A percentile compares a stretch with the other conserved stretches of the same genome.
phyloP scores from a whole-genome alignment of 192 early-diverging fungal species.

The Helicostylum pulchrum region DNA sequence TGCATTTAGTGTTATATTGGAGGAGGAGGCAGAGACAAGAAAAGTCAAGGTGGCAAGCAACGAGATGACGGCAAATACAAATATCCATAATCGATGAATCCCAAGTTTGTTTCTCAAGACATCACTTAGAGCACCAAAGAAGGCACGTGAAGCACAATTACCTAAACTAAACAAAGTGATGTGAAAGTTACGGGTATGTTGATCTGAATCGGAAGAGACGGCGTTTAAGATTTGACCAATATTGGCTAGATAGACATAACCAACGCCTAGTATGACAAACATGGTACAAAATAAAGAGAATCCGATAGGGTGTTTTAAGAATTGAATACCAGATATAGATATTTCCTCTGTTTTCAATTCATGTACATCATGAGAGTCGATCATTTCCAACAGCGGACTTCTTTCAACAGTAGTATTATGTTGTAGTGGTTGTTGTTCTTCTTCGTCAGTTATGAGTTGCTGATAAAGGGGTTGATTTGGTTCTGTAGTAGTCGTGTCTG shows the following conservation, averaged over 20 bases:
- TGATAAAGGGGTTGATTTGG: not conserved
- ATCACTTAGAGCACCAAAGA: constrained; percentile 30
- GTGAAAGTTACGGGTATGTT: constrained; percentile 25
- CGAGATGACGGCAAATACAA: constrained; percentile 12
- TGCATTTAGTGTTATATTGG: not conserved
- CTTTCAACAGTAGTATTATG: not conserved
- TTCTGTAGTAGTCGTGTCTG: not conserved
- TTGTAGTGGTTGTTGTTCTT: not conserved
- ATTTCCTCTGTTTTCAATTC: not conserved
- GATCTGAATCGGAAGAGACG: constrained; percentile 1
- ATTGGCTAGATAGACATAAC: constrained; percentile 30
- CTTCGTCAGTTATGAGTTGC: not conserved
- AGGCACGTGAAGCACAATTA: constrained; percentile 30
- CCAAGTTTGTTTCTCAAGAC: constrained; percentile 20
- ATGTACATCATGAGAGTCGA: not conserved
- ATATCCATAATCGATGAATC: constrained; percentile 35
- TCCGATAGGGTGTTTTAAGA: constrained; percentile 23
- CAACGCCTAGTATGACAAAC: constrained; percentile 25
- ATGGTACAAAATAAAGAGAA: constrained; percentile 24
- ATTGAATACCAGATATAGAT: constrained; percentile 16
- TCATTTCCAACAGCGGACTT: not conserved
- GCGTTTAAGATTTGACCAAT: constrained; percentile 23
- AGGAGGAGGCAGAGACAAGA: constrained; percentile 2
- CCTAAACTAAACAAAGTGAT: constrained; percentile 25
- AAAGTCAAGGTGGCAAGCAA: constrained; percentile 9